Base-by-base conservation (phyloP, 495 filamentous ascomycete species). In the Neurospora sp. region DNA sequence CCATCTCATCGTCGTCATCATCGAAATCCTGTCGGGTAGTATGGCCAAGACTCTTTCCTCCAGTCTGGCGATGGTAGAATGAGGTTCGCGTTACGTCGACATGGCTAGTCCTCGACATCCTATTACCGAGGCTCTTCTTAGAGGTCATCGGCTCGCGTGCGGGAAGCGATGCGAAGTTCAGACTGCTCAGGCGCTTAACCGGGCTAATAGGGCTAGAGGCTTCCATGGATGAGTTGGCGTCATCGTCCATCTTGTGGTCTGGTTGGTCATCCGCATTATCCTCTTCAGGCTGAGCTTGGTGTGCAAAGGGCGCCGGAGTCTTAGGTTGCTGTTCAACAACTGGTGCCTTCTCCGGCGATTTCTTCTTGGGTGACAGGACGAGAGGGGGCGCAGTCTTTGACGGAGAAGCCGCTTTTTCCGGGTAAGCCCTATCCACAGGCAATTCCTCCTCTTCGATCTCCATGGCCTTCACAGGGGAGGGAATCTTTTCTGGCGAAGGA, bases 121-220 rank as follows among this genome's bases (percentile, higher is more conserved):
- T 86, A 39, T 68, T 59, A 37, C 88, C 86, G 39, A 91, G 88
- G 76, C 94, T 89, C 81, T 93, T 95, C 81, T 93, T 92, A 72
- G 91, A 88, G 22, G 88, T 89, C 48, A 97, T 84, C 38, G 94
- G 96, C 78, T 98, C 95, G 45, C 96, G 89, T 9, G 94, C 93
- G 69, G 96, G 96, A 4, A 99, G 84, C 3, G 96, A 92, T 14
- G 96, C 92, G 81, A 99, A 98, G 69, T 90, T 94, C 69, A 98
- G 85, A 76, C 95, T 98, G 81, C 94, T 97, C 84, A 97, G 97
- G 41, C 95, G 91, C 69, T 96, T 80, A 68, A 83, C 69, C n/a
- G 83, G 84, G 72, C 83, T 73, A 59, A 86, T 83, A 1, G 85
- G 85, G 74, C 85, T 87, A 59, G 82, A 87, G 40, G 75, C 79